Conservation (phyloP, 1,139 yeast genomes). For the Taiozyma sp. region DNA sequence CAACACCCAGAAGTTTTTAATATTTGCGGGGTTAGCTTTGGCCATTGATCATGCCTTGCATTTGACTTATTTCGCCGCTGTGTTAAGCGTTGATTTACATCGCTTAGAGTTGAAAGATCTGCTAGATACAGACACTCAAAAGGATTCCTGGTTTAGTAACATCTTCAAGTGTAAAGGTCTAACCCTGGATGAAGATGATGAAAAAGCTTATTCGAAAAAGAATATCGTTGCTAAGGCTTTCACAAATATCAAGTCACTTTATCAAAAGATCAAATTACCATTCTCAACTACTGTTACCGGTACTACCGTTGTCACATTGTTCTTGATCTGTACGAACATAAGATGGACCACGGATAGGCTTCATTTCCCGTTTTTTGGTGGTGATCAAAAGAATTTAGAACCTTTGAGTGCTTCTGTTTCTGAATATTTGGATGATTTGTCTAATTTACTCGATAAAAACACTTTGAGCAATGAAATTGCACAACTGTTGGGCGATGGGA, state of each 20-base stretch:
- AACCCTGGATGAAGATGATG: not conserved
- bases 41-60: slow-evolving; percentile 56
- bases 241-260: slow-evolving; percentile 13
- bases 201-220: not conserved
- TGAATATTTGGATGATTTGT: slow-evolving; percentile 2
- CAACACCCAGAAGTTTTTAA: slow-evolving; percentile 34
- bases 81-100: slow-evolving; percentile 61
- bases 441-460: slow-evolving; percentile 10
- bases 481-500: not conserved
- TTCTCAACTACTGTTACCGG: slow-evolving; percentile 24
- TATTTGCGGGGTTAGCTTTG: slow-evolving; percentile 39
- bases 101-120: slow-evolving; percentile 59
- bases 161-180: not conserved
- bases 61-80: slow-evolving; percentile 58
- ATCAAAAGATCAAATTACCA: slow-evolving; percentile 36
- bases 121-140: slow-evolving; percentile 23
- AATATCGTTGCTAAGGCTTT: slow-evolving; percentile 1
- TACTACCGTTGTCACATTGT: slow-evolving; percentile 21
- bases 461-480: slow-evolving; percentile 10
- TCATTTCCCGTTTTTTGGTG: not conserved
- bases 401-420: not conserved
- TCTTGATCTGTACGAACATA: slow-evolving; percentile 22
- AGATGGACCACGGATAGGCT: slow-evolving; percentile 26
- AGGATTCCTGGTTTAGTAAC: slow-evolving; percentile 3
- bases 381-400: not conserved